Evolutionary conservation across 129 eudicot species (phyloP), one percentile per base, ranked within the genome.

Genomic region (Ambrosia artemisiifolia): DNA sequence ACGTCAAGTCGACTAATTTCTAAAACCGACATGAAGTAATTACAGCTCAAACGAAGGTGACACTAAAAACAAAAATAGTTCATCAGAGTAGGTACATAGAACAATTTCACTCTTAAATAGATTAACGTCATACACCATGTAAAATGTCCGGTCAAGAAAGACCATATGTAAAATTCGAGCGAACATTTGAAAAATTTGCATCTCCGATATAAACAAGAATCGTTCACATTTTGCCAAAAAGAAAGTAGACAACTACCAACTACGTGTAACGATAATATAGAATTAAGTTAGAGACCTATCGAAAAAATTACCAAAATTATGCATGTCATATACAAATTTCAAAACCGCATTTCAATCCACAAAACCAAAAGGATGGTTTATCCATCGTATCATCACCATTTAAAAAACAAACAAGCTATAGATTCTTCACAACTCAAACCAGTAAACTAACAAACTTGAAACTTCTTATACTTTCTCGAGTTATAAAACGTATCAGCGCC

Each of bases 1-100:
- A 44, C 77, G 51, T 53, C 73, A 71, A 18, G 73, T 78, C 82
- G 78, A 54, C 82, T 63, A 78, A 78, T 78, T 71, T 63, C 73
- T 53, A 78, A 71, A 40, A 71, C 77, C 67, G 55, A 63, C 67
- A 71, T 78, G 70, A 49, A 77, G 81, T 78, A 78, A 54, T 78
- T 78, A 78, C 77, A 78, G 61, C 78, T 53, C 77, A 71, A 78
- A 62, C 49, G 59, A 70, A 62, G 47, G 50, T 71, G 38, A 76
- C 74, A 76, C 80, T 78, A 71, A 63, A 63, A 78, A 64, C 36
- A 71, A 34, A 70, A 50, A 54, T 71, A 32, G 33, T 51, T 78
- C 67, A 71, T 78, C 73, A 78, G 82, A 51, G 43, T 49, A 65
- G 14, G 7, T 13, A 68, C 43, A 57, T 9, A 7, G 11, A 34